Base-by-base conservation (phyloP, 305 asterid species). In the Andrographis paniculata region DNA sequence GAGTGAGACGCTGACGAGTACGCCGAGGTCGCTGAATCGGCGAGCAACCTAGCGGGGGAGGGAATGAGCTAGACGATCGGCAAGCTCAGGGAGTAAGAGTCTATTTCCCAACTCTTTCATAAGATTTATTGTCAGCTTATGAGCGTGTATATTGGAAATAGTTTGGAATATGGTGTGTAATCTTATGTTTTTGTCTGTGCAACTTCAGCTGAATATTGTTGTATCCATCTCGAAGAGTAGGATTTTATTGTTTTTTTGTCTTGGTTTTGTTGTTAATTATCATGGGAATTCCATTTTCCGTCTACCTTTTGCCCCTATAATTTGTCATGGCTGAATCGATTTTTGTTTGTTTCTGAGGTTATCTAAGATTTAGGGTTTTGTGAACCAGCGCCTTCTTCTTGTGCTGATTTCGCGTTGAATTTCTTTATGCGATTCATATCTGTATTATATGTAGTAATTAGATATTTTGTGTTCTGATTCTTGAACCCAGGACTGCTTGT, bases 341-440 rank as follows among this genome's bases (percentile, higher is more conserved):
- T 14, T 41, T 51, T 57, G 1, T 42, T 36, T 50, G 45, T 54
- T 30, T 17, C 9, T 3, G 53, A 23, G 28, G 37, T 20, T 33
- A 48, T 36, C 50, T 54, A 41, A 54, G 62, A 51, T 61, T 72
- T 68, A 58, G 69, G 75, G 67, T 58, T 72, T 49, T 43, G 10
- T 20, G 19, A 27, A 36, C 19, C 27, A 35, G 20, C n/a, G 0
- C 24, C 24, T 30, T 15, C 3, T 36, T 55, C 16, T 50, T 27
- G 35, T 37, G 21, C 31, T 33, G n/a, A 6, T 12, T 42, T 46
- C 23, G 51, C 42, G 48, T 36, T 33, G 42, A 37, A 37, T 37
- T 37, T 17, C 17, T 37, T 33, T 5, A n/a, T 37, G 3, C 17
- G 1, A 4, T n/a, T 9, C 3, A 37, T n/a, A n/a, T n/a, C n/a